Conservation (phyloP, 306 rosid species). For the Argentina anserina region DNA sequence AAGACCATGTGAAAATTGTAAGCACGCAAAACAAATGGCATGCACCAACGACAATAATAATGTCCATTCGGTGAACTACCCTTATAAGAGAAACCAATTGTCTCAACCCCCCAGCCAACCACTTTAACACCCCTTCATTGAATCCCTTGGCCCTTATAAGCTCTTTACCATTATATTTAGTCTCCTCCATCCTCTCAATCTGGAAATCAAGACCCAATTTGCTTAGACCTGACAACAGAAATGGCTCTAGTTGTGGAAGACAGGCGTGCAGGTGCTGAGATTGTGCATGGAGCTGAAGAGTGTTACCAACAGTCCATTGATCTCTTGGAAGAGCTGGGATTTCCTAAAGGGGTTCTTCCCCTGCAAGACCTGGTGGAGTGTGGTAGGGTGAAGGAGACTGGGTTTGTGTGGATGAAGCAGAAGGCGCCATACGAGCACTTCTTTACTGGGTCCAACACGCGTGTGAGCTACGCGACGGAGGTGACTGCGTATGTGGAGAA, state of each 20-base stretch:
- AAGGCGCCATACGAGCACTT: constrained; percentile 65
- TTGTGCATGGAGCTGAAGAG: constrained; percentile 53
- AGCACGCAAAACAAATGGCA: not conserved
- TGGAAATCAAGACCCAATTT: not conserved
- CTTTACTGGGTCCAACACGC: constrained; percentile 40
- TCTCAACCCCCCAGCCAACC: constrained; percentile 37
- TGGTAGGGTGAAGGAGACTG: constrained; percentile 66
- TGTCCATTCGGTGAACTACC: constrained; percentile 40
- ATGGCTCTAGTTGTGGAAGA: constrained; percentile 4
- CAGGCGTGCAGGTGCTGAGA: constrained; percentile 63
- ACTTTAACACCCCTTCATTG: constrained; percentile 2
- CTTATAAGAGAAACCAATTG: not conserved
- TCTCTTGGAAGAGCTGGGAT: constrained; percentile 62
- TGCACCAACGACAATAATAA: not conserved
- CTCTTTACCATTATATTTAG: not conserved
- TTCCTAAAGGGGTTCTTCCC: constrained; percentile 73
- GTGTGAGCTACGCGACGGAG: constrained; percentile 62
- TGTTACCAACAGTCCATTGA: constrained; percentile 49
- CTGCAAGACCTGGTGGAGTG: constrained; percentile 68
- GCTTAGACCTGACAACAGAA: not conserved
- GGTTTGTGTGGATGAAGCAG: constrained; percentile 84
- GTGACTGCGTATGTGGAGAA: constrained; percentile 77
- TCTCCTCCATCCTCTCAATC: not conserved
- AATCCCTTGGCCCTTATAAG: not conserved
- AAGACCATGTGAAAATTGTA: not conserved